Evolutionary conservation across 2,329 filamentous ascomycete genomes (phyloP), one percentile per base, ranked within the genome.

Genomic region (Huntiella decipiens): DNA sequence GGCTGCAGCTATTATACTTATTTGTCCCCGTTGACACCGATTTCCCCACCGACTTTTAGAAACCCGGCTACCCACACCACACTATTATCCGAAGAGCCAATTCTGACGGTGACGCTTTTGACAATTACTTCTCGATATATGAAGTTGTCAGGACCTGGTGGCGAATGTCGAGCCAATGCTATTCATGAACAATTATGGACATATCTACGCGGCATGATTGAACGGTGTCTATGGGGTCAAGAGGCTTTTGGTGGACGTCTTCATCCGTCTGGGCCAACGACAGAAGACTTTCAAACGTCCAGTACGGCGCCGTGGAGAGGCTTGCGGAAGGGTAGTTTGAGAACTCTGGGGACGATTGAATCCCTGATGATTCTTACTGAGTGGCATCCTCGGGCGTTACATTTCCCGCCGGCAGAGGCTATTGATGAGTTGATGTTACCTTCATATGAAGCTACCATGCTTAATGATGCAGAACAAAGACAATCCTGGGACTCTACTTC

Each of bases 171-270:
- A 43, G 84, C 86, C 0, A 84, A 91, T 55, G 81, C 85, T 41
- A 93, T 98, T 46, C 91, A 96, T 53, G 85, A 95, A 55, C 86
- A 92, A 60, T 72, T 96, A 4, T 98, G 91, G 91, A 83, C 78
- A 28, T 93, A 95, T 57, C 71, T 96, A 28, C 79, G 87, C 44
- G 82, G 85, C 49, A 95, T 96, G 82, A 91, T 96, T 53, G 85
- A 94, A 60, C 77, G 88, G 32, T 82, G 93, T 53, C 77, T 96
- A 34, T 96, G 86, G 82, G 91, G 87, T 6, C 88, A 95, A 58
- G 88, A 96, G 60, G 85, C 92, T 44, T 95, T 95, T 56, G 88
- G 86, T 28, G 47, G 47, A 10, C 47, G 47, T 5, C 19, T 49
- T 13, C 44, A 46, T 35, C 47, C 47, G 31, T 46, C 47, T 32